Evolutionary conservation across 352 stramenopile genomes (phyloP).

Genomic region (Pythium scleroteichum): DNA sequence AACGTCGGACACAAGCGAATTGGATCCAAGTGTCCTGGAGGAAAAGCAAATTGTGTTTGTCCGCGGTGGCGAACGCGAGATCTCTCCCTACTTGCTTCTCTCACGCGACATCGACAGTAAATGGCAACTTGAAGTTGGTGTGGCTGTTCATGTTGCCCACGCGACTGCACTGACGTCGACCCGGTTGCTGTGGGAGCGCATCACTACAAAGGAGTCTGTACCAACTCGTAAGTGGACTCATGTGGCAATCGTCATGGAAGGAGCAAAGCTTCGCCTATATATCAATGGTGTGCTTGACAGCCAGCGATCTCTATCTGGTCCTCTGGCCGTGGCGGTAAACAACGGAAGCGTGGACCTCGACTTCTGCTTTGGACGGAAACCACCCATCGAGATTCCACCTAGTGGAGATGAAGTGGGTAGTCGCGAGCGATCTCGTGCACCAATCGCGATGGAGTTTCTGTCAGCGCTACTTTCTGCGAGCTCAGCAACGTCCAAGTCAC

Average conservation of each 20-base stretch:
- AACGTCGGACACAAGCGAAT: too few species aligned
- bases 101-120: slow-evolving; percentile 40
- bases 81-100: slow-evolving; percentile 63
- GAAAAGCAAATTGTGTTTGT: slow-evolving; percentile 70
- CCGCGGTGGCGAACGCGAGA: slow-evolving; percentile 60
- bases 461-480: slow-evolving; percentile 9
- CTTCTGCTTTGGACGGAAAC: slow-evolving; percentile 54
- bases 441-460: slow-evolving; percentile 22
- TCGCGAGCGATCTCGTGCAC: background rate
- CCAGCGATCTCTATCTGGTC: slow-evolving; percentile 60
- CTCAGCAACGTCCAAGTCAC: background rate
- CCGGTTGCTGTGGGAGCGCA: slow-evolving; percentile 45
- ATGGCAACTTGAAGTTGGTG: slow-evolving; percentile 62
- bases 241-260: slow-evolving; percentile 85
- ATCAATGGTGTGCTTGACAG: slow-evolving; percentile 88
- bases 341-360: slow-evolving; percentile 42
- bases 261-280: slow-evolving; percentile 86
- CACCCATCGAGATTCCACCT: background rate
- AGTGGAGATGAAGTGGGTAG: background rate
- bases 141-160: slow-evolving; percentile 27
- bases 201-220: slow-evolving; percentile 80
- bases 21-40: background rate
- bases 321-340: slow-evolving; percentile 33
- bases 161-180: background rate
- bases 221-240: slow-evolving; percentile 75